Evolutionary conservation across 2,329 filamentous ascomycete genomes (phyloP).

Genomic region (Clarireedia hainanense): DNA sequence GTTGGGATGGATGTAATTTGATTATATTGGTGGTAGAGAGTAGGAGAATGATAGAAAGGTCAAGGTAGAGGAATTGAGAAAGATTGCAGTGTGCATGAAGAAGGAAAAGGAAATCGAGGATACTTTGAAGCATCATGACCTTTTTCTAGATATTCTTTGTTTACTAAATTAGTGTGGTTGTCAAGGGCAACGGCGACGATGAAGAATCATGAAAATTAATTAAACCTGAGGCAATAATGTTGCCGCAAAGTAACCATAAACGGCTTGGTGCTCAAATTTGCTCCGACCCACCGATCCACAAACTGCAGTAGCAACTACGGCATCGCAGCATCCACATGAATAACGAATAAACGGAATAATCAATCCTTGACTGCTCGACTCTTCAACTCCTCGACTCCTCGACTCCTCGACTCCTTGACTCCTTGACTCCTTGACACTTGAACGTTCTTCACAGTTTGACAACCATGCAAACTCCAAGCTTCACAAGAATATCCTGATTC

Average conservation of each 20-base stretch:
- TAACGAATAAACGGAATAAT: too few relatives aligned
- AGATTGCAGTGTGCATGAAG: constrained; percentile 22
- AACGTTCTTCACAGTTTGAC: not conserved
- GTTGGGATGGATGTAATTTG: constrained; percentile 20
- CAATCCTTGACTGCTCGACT: too few relatives aligned
- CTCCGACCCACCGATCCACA: not conserved
- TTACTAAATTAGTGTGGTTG: constrained; percentile 9
- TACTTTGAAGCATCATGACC: not conserved
- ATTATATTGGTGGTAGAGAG: constrained; percentile 18
- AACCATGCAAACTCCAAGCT: not conserved
- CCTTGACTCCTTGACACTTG: too few relatives aligned
- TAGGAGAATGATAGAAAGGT: constrained; percentile 23
- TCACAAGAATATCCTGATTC: constrained; percentile 1
- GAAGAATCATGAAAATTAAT: not conserved
- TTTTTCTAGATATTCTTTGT: constrained; percentile 9
- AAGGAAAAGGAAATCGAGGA: constrained; percentile 16
- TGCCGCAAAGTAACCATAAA: not conserved
- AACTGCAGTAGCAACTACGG: not conserved
- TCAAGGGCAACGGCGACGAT: constrained; percentile 3
- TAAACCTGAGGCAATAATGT: not conserved
- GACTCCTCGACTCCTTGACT: too few relatives aligned
- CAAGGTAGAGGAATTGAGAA: constrained; percentile 26
- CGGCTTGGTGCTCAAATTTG: not conserved
- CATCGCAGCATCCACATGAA: not conserved
- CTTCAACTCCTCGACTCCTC: too few relatives aligned